Percentiles rank a stretch among this genome's conserved stretches.
Conservation (phyloP, 2,329 filamentous ascomycete genomes). For the Fusarium papillatum region DNA sequence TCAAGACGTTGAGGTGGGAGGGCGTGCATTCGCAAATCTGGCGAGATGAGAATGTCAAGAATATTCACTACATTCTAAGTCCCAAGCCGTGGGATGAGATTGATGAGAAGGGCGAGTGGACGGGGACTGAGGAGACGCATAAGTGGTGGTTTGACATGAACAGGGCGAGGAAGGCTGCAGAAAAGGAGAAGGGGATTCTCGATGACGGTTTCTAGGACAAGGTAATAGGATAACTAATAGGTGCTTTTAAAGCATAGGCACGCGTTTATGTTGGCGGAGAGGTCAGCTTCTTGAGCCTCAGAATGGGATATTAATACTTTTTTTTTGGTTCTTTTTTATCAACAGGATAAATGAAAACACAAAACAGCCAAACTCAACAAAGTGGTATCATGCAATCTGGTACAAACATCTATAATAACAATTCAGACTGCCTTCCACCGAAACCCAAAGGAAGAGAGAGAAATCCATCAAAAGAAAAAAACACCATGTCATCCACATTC, state of each 20-base stretch:
- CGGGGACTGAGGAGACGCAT: slow-evolving; percentile 62
- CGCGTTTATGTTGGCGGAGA: slow-evolving; percentile 6
- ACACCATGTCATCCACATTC: not conserved
- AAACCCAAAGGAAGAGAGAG: not conserved
- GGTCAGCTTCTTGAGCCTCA: not conserved
- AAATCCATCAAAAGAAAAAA: not conserved
- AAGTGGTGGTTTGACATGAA: slow-evolving; percentile 69
- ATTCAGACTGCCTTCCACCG: not conserved
- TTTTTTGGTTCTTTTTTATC: not conserved
- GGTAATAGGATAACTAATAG: not conserved
- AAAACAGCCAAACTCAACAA: not conserved
- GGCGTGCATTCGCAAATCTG: slow-evolving; percentile 69
- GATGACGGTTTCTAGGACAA: slow-evolving; percentile 40
- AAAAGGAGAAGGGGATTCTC: slow-evolving; percentile 55
- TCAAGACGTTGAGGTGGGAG: slow-evolving; percentile 70
- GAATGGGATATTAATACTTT: not conserved
- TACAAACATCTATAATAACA: slow-evolving; percentile 38
- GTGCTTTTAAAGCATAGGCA: not conserved
- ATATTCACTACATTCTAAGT: slow-evolving; percentile 72
- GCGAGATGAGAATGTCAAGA: slow-evolving; percentile 70
- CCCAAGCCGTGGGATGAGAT: slow-evolving; percentile 74
- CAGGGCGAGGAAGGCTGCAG: slow-evolving; percentile 55
- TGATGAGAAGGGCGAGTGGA: slow-evolving; percentile 57
- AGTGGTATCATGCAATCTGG: slow-evolving; percentile 35
- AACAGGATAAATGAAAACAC: not conserved